Evolutionary conservation across 805 yeast species (phyloP).

Genomic region (Candida hungchunana): DNA sequence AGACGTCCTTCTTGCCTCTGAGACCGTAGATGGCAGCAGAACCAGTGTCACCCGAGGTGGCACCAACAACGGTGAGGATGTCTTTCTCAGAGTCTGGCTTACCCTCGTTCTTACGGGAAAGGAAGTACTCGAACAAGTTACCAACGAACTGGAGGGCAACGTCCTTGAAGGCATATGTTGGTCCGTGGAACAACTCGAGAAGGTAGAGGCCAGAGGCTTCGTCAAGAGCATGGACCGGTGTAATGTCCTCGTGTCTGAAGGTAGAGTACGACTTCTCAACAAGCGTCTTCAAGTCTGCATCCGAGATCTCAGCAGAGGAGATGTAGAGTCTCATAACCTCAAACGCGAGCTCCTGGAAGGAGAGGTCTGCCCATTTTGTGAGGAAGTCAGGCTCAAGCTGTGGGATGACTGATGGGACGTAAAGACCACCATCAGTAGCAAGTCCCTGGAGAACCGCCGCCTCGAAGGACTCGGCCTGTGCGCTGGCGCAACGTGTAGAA

Average conservation of each 20-base stretch:
- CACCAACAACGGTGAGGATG: slow-evolving; percentile 93
- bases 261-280: slow-evolving; percentile 78
- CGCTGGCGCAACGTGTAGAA: slow-evolving; percentile 65
- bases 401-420: slow-evolving; percentile 83
- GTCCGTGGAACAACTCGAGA: slow-evolving; percentile 96
- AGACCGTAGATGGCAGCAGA: slow-evolving; percentile 98
- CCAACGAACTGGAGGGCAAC: slow-evolving; percentile 98
- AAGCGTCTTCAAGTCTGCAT: slow-evolving; percentile 58
- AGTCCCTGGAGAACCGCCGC: slow-evolving; percentile 85
- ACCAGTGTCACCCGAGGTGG: slow-evolving; percentile 98
- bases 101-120: slow-evolving; percentile 64
- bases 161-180: slow-evolving; percentile 98
- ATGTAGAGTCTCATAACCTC: slow-evolving; percentile 81
- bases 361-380: slow-evolving; percentile 63
- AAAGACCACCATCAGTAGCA: slow-evolving; percentile 96
- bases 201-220: slow-evolving; percentile 58
- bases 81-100: slow-evolving; percentile 59
- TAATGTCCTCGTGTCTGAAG: slow-evolving; percentile 81
- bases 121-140: slow-evolving; percentile 89
- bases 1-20: slow-evolving; percentile 95
- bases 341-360: slow-evolving; percentile 84
- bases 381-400: slow-evolving; percentile 49
- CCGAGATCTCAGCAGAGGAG: slow-evolving; percentile 65
- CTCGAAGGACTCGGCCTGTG: slow-evolving; percentile 61
- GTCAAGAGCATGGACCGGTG: slow-evolving; percentile 71